phyloP scores from a whole-genome alignment of 1,284 basidiomycete genomes.

The Cerrena zonata region DNA sequence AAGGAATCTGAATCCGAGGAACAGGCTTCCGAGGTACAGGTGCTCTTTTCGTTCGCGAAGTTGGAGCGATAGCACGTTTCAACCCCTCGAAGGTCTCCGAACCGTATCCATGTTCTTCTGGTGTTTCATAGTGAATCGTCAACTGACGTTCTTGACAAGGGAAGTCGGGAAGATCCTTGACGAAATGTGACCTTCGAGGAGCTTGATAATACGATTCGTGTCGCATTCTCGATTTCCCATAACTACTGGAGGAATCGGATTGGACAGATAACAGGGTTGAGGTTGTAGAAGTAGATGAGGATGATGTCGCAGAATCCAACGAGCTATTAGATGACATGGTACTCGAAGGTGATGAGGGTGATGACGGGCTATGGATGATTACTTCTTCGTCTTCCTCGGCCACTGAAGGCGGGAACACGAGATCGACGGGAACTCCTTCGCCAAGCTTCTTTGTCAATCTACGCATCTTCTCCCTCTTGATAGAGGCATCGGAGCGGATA shows the following conservation, averaged over 20 bases:
- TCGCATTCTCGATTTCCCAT: neutral
- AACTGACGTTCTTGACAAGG: constrained; percentile 3
- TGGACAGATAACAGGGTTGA: neutral
- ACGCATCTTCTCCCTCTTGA: constrained; percentile 54
- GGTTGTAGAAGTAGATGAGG: neutral
- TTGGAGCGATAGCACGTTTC: constrained; percentile 4
- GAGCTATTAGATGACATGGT: neutral
- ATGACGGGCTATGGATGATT: constrained; percentile 7
- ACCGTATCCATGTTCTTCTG: constrained; percentile 9
- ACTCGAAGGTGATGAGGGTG: constrained; percentile 1
- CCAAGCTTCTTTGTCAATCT: constrained; percentile 53
- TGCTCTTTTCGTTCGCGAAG: constrained; percentile 10
- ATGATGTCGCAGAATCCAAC: neutral
- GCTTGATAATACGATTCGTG: constrained; percentile 4
- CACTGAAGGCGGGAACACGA: constrained; percentile 44
- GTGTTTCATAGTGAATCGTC: constrained; percentile 10
- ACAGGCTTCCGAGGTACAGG: neutral
- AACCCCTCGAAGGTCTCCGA: constrained; percentile 16
- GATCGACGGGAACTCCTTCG: constrained; percentile 49
- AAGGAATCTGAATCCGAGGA: neutral
- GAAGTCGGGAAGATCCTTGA: neutral
- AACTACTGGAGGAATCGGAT: neutral
- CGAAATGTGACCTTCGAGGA: constrained; percentile 1
- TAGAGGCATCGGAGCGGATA: constrained; percentile 33
- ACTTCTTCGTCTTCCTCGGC: constrained; percentile 15